Conservation (phyloP, 768 basidiomycete genomes). For the Lentinula sp. region DNA sequence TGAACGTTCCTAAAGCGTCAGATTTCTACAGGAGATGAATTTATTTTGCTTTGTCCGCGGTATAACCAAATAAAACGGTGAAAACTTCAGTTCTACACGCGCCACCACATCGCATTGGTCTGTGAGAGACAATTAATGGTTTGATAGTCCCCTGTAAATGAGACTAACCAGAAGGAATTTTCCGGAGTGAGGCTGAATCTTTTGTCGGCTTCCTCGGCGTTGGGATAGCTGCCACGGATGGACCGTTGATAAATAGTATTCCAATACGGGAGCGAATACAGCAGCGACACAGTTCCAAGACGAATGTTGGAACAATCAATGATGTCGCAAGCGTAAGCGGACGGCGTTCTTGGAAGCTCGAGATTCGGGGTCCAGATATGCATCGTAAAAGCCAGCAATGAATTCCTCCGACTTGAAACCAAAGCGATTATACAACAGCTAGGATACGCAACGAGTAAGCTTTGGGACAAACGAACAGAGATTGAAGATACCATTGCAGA, state of each 20-base stretch:
- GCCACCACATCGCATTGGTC: neutral
- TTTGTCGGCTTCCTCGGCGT: neutral
- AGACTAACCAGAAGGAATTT: neutral
- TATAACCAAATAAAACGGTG: neutral
- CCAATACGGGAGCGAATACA: neutral
- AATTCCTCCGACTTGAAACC: slow-evolving; percentile 88
- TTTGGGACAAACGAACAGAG: neutral
- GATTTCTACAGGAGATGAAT: too few species aligned
- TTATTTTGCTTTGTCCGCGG: too few species aligned
- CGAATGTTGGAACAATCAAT: neutral
- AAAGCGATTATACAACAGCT: slow-evolving; percentile 81
- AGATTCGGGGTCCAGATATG: slow-evolving; percentile 66
- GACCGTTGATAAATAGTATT: neutral
- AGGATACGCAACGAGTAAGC: neutral
- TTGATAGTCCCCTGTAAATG: neutral
- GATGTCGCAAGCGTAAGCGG: slow-evolving; percentile 63
- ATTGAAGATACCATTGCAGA: slow-evolving; percentile 61
- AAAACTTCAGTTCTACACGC: neutral
- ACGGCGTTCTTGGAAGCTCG: slow-evolving; percentile 78
- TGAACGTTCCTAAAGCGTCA: too few species aligned
- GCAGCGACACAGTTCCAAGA: neutral
- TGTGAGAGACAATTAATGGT: neutral
- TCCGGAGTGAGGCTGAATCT: neutral
- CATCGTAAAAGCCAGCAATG: slow-evolving; percentile 74
- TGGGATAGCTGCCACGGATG: neutral